Percentiles rank a stretch among this genome's conserved stretches.
Conservation (phyloP, 345 rosid species). For the Hypericum perforatum region DNA sequence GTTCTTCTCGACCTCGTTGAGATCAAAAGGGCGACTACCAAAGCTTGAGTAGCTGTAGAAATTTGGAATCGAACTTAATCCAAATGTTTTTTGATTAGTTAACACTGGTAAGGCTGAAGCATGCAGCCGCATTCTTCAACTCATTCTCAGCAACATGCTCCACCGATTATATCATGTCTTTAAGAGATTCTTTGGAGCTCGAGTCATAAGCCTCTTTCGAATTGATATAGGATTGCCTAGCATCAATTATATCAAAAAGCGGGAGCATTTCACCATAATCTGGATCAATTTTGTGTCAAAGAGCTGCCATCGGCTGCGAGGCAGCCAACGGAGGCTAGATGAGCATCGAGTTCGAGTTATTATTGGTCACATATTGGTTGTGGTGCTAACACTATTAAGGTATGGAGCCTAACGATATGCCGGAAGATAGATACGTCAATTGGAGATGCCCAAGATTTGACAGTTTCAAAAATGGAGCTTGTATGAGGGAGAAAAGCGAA, state of each 20-base stretch:
- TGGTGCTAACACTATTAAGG: too few relatives aligned
- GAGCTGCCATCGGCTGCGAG: constrained; percentile 24
- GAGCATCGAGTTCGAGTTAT: constrained; percentile 20
- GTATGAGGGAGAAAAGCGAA: too few relatives aligned
- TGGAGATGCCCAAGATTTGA: too few relatives aligned
- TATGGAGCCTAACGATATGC: too few relatives aligned
- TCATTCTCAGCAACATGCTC: constrained; percentile 57
- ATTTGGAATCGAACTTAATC: too few relatives aligned
- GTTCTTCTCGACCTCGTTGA: too few relatives aligned
- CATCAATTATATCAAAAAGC: constrained; percentile 67
- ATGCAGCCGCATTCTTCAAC: constrained; percentile 74
- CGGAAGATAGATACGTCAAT: too few relatives aligned
- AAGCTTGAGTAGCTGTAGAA: too few relatives aligned
- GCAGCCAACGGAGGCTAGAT: constrained; percentile 41
- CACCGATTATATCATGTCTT: constrained; percentile 36
- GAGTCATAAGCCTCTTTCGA: constrained; percentile 50
- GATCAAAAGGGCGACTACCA: too few relatives aligned
- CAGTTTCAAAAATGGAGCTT: too few relatives aligned
- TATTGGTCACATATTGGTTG: constrained; percentile 9
- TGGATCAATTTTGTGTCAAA: constrained; percentile 42
- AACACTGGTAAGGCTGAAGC: constrained; percentile 77
- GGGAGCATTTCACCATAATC: constrained; percentile 70
- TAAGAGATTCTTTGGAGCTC: constrained; percentile 59
- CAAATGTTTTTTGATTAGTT: constrained; percentile 22
- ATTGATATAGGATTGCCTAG: constrained; percentile 63